These are phyloP conservation scores for Kockiozyma suomiensis DNA, from an alignment of 805 yeast genomes.

Conservation along the genomic window DNA sequence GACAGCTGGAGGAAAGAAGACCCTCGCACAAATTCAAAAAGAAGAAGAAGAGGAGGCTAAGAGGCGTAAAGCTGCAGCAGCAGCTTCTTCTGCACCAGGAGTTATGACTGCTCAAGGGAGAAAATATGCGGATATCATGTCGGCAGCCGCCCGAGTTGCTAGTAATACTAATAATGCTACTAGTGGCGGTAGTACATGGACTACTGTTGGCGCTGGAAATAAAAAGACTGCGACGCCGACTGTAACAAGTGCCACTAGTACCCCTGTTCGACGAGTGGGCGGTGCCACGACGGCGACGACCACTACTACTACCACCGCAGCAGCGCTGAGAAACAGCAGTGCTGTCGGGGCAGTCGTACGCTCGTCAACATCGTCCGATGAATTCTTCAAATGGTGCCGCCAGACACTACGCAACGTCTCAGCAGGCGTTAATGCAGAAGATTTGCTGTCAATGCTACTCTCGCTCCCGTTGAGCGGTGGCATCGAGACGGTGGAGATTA, in stretches of 20 bases:
- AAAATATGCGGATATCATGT: conserved; percentile 25
- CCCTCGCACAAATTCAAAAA: conserved; percentile 45
- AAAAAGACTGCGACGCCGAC: conserved; percentile 54
- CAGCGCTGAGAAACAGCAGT: too few relatives aligned
- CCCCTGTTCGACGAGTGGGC: conserved; percentile 4
- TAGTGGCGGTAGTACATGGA: conserved; percentile 36
- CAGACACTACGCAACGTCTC: conserved; percentile 54
- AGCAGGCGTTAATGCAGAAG: conserved; percentile 69
- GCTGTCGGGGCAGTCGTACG: conserved; percentile 14
- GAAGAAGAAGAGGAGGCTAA: conserved; percentile 43
- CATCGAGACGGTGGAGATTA: conserved; percentile 75
- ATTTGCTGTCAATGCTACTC: conserved; percentile 75
- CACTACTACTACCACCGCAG: too few relatives aligned
- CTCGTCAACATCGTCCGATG: conserved; percentile 38
- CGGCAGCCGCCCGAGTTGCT: conserved; percentile 20
- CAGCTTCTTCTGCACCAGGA: conserved; percentile 19
- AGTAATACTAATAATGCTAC: conserved; percentile 6
- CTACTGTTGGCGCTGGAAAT: conserved; percentile 63
- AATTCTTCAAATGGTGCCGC: conserved; percentile 48
- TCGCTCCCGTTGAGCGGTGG: conserved; percentile 68
- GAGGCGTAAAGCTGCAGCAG: conserved; percentile 21
- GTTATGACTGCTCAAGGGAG: conserved; percentile 22
- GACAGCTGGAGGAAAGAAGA: conserved; percentile 37
- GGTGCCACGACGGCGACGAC: neutral
- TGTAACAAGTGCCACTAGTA: too few relatives aligned